A percentile compares a stretch with the other conserved stretches of the same genome.
Evolutionary conservation across 441 rosid genomes (phyloP).

Genomic region (Sinapis alba): DNA sequence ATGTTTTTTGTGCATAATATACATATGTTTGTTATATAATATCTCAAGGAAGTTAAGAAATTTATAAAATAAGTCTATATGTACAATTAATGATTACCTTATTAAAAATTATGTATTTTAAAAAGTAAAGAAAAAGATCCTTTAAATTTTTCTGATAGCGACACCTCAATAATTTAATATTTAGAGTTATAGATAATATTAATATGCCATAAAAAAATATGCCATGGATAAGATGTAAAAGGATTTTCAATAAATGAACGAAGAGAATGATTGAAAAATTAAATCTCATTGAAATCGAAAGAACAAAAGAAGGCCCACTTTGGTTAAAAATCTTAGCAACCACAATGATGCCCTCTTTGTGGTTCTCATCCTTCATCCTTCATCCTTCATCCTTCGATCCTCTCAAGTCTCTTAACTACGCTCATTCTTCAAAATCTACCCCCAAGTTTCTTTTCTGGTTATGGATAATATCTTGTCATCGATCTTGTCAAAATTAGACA

Average conservation of each 20-base stretch:
- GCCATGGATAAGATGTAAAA: background rate
- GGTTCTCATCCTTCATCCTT: slow-evolving; percentile 24
- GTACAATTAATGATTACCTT: background rate
- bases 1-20: no score
- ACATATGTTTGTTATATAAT: background rate
- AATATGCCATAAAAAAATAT: no score
- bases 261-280: background rate
- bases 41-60: background rate
- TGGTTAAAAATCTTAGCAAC: slow-evolving; percentile 35
- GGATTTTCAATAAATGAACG: background rate
- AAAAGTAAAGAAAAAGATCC: background rate
- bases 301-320: slow-evolving; percentile 40
- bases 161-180: background rate
- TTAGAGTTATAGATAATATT: background rate
- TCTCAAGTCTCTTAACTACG: slow-evolving; percentile 31
- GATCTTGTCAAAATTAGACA: slow-evolving; percentile 39
- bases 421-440: slow-evolving; percentile 13
- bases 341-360: slow-evolving; percentile 32
- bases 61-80: background rate
- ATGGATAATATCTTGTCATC: slow-evolving; percentile 39
- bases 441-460: slow-evolving; percentile 4
- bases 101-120: background rate
- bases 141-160: slow-evolving; percentile 6
- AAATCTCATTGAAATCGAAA: slow-evolving; percentile 2
- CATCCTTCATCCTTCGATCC: slow-evolving; percentile 3